These are phyloP conservation scores for Kernera saxatilis DNA, from an alignment of 345 rosid genomes.

Conservation along the genomic window DNA sequence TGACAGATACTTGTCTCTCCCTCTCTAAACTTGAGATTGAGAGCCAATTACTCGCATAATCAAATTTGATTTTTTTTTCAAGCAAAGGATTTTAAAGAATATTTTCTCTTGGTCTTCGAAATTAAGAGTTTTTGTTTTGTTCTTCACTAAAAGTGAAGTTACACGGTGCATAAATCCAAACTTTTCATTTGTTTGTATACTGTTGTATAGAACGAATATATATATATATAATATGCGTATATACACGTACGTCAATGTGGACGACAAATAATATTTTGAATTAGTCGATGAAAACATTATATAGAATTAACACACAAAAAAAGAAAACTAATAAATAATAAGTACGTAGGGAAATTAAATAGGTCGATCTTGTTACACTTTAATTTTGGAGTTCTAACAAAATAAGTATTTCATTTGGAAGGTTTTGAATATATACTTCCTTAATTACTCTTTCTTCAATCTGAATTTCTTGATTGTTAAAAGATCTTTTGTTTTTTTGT, in stretches of 20 bases:
- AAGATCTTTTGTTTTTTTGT: neutral
- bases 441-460: neutral
- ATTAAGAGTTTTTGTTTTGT: too few species aligned
- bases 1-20: neutral
- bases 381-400: neutral
- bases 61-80: neutral
- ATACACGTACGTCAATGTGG: too few species aligned
- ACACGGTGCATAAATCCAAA: too few species aligned
- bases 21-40: neutral
- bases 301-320: too few species aligned
- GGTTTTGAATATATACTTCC: neutral
- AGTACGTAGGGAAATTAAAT: too few species aligned
- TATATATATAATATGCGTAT: too few species aligned
- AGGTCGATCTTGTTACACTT: neutral
- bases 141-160: neutral
- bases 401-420: neutral
- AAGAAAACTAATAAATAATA: too few species aligned
- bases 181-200: too few species aligned
- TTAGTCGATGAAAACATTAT: too few species aligned
- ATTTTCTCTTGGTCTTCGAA: neutral
- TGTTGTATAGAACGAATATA: too few species aligned
- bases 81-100: neutral
- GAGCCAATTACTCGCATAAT: neutral
- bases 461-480: neutral
- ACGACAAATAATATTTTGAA: too few species aligned